Conservation (phyloP, 2,329 filamentous ascomycete genomes). For the Drechmeria coniospora region DNA sequence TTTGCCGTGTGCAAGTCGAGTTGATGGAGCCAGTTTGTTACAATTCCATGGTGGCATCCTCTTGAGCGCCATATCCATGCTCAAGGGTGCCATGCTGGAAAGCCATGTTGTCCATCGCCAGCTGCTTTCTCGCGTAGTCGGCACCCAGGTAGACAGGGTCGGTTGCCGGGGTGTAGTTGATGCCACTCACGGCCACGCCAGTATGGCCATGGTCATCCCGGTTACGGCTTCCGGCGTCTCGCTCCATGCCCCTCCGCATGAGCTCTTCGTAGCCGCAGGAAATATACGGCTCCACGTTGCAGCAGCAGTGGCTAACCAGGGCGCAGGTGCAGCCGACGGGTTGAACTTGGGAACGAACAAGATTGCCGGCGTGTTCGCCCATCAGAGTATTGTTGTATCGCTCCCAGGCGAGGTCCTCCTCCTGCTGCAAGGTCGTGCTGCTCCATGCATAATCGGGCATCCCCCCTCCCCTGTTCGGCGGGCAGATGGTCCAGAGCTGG, state of each 20-base stretch:
- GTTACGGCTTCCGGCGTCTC: constrained; percentile 15
- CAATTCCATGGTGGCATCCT: constrained; percentile 34
- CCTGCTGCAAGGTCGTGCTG: constrained; percentile 38
- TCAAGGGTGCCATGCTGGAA: constrained; percentile 51
- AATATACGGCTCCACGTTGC: constrained; percentile 72
- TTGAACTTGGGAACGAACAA: too few relatives aligned
- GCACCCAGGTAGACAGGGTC: constrained; percentile 51
- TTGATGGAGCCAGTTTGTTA: constrained; percentile 11
- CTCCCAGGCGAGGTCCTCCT: constrained; percentile 42
- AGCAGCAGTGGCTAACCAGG: too few relatives aligned
- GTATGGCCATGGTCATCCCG: constrained; percentile 28
- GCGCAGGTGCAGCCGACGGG: too few relatives aligned
- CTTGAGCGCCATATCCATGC: constrained; percentile 26
- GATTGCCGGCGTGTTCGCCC: too few relatives aligned
- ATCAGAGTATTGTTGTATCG: constrained; percentile 40
- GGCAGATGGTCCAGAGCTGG: constrained; percentile 74
- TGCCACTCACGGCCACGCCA: constrained; percentile 21
- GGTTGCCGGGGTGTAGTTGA: constrained; percentile 37
- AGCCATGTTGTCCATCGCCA: constrained; percentile 46
- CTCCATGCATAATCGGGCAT: constrained; percentile 38
- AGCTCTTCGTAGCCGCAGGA: constrained; percentile 61
- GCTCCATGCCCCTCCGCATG: constrained; percentile 47
- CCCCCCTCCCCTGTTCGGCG: constrained; percentile 42
- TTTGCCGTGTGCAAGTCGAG: constrained; percentile 2
- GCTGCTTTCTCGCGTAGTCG: constrained; percentile 31